A percentile compares a stretch with the other conserved stretches of the same genome.
These are phyloP conservation scores for Aureobasidium subglaciale DNA, from an alignment of 2,329 filamentous ascomycete genomes.

Conservation along the genomic window DNA sequence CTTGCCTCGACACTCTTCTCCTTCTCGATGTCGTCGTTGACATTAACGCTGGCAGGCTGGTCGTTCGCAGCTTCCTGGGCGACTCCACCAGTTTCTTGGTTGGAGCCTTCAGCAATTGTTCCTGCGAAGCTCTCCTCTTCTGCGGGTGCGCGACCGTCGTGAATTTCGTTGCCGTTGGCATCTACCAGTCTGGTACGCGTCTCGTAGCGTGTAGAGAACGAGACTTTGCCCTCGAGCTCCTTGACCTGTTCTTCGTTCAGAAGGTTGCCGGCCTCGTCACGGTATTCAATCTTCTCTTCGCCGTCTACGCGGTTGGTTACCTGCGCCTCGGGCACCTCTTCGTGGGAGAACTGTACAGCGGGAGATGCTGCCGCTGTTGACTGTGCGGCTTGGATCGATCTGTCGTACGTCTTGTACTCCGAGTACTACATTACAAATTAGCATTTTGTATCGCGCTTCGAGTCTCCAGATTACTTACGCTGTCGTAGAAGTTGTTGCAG, in stretches of 20 bases:
- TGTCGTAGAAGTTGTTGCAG: slow-evolving; percentile 84
- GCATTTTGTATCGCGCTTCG: background rate
- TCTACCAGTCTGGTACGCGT: slow-evolving; percentile 85
- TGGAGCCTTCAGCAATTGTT: slow-evolving; percentile 49
- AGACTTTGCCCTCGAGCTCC: slow-evolving; percentile 81
- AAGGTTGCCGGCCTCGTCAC: slow-evolving; percentile 87
- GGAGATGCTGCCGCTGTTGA: slow-evolving; percentile 29
- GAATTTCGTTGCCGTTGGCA: slow-evolving; percentile 69
- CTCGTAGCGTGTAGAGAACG: slow-evolving; percentile 92
- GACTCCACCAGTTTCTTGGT: slow-evolving; percentile 48
- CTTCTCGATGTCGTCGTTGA: slow-evolving; percentile 36
- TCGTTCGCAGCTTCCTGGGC: slow-evolving; percentile 32
- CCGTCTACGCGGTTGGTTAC: slow-evolving; percentile 24
- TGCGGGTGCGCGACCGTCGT: slow-evolving; percentile 33
- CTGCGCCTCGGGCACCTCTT: slow-evolving; percentile 24
- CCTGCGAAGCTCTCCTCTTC: slow-evolving; percentile 32
- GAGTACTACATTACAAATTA: slow-evolving; percentile 18
- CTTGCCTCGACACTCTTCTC: slow-evolving; percentile 34
- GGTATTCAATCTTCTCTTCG: slow-evolving; percentile 77
- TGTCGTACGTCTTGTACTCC: slow-evolving; percentile 20
- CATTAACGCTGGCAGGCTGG: slow-evolving; percentile 34
- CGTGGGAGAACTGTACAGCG: slow-evolving; percentile 29
- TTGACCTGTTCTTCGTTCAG: slow-evolving; percentile 78
- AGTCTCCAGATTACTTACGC: slow-evolving; percentile 55
- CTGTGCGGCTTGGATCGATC: slow-evolving; percentile 15